Evolutionary conservation across 208 protist genomes (phyloP).

Genomic region (Leptomonas seymouri): DNA sequence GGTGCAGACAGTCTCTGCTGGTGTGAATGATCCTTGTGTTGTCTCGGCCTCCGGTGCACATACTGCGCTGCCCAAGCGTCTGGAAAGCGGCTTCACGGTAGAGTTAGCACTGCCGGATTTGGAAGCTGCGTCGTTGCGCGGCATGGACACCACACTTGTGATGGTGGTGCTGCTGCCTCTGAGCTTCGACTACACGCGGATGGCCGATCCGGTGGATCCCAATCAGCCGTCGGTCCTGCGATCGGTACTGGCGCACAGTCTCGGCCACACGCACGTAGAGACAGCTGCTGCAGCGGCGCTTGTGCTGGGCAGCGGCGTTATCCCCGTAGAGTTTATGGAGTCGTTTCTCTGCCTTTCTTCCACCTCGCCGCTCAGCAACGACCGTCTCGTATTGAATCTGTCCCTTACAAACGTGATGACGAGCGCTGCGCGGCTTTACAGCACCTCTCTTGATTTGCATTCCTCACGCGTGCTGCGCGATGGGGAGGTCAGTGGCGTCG

Average conservation of each 20-base stretch:
- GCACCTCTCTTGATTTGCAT: constrained; percentile 69
- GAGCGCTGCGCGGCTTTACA: constrained; percentile 46
- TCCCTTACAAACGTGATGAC: constrained; percentile 58
- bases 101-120: constrained; percentile 30
- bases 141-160: constrained; percentile 25
- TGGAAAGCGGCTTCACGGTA: constrained; percentile 33
- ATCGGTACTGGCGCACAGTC: constrained; percentile 31
- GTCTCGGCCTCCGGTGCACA: background rate
- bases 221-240: constrained; percentile 28
- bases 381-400: constrained; percentile 62
- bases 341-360: constrained; percentile 57
- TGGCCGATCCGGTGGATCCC: background rate
- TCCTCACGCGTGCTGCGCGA: constrained; percentile 48
- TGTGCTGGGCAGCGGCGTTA: constrained; percentile 52
- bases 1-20: constrained; percentile 12
- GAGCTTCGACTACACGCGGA: constrained; percentile 3
- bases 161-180: constrained; percentile 35
- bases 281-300: constrained; percentile 20
- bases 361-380: constrained; percentile 49
- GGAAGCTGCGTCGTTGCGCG: constrained; percentile 20
- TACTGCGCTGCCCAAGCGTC: constrained; percentile 3
- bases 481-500: constrained; percentile 8
- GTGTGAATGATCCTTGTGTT: constrained; percentile 13
- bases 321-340: constrained; percentile 36
- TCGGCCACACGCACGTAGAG: constrained; percentile 35